A percentile compares a stretch with the other conserved stretches of the same genome.
Conservation (phyloP, 306 rosid genomes). For the Benincasa hispida region DNA sequence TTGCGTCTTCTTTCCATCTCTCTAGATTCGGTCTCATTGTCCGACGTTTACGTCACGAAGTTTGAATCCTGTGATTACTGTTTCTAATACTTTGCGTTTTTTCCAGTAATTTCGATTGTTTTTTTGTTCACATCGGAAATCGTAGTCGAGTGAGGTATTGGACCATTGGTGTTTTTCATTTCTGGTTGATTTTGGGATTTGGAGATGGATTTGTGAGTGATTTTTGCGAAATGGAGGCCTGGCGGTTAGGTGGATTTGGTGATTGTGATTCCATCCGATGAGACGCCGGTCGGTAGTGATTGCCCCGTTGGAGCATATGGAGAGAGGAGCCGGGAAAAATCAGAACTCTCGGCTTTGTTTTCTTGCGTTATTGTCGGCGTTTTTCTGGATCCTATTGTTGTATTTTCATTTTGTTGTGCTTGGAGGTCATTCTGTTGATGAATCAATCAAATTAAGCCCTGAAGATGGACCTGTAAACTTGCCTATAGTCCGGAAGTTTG, state of each 20-base stretch:
- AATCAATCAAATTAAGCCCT: constrained; percentile 18
- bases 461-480: constrained; percentile 14
- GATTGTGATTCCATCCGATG: constrained; percentile 30
- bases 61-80: neutral
- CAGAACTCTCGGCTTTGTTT: constrained; percentile 53
- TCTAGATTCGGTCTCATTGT: constrained; percentile 1
- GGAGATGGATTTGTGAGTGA: neutral
- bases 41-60: neutral
- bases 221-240: constrained; percentile 10
- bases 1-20: neutral
- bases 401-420: constrained; percentile 77
- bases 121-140: neutral
- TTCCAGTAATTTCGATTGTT: neutral
- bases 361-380: constrained; percentile 46
- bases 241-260: constrained; percentile 11
- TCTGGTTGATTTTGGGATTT: neutral
- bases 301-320: constrained; percentile 51
- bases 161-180: neutral
- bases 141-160: neutral
- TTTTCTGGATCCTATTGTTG: constrained; percentile 63
- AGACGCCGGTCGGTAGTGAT: constrained; percentile 60
- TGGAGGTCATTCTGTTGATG: constrained; percentile 20
- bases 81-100: neutral
- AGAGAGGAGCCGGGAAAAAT: constrained; percentile 52
- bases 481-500: constrained; percentile 11